phyloP scores from a whole-genome alignment of 108 stramenopile genomes.

The Nitzschia putrida region DNA sequence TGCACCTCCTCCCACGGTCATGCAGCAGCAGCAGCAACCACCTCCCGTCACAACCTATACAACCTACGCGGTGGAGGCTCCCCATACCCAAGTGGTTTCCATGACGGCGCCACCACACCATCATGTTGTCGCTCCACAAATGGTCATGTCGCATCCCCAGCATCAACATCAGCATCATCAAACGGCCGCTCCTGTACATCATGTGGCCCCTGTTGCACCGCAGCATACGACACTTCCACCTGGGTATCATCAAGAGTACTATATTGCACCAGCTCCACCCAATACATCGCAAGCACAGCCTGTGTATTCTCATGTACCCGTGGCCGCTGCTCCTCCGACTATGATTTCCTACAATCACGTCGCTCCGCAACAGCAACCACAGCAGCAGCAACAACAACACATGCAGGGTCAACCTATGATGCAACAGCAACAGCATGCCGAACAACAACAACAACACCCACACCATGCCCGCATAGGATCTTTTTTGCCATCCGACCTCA shows the following conservation, averaged over 20 bases:
- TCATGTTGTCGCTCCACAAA: neutral
- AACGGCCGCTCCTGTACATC: neutral
- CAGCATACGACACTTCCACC: neutral
- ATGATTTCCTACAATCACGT: neutral
- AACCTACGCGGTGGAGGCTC: neutral
- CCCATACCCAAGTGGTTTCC: neutral
- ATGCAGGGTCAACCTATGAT: too few species aligned
- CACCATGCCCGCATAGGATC: constrained; percentile 31
- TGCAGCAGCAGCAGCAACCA: constrained; percentile 3
- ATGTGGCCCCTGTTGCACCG: neutral
- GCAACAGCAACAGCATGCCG: neutral
- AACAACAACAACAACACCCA: constrained; percentile 8
- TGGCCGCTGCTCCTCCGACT: neutral
- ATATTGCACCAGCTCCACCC: neutral
- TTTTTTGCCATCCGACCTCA: constrained; percentile 44
- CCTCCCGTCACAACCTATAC: neutral
- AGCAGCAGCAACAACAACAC: constrained; percentile 13
- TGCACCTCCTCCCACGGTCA: neutral
- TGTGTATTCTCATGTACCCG: constrained; percentile 2
- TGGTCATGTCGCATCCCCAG: neutral
- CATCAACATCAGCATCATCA: neutral
- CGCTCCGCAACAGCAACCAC: constrained; percentile 6
- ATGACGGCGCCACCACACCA: too few species aligned
- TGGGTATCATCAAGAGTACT: neutral
- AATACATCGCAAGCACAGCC: constrained; percentile 2